phyloP scores from a whole-genome alignment of 208 protist genomes.

The Angomonas deanei region DNA sequence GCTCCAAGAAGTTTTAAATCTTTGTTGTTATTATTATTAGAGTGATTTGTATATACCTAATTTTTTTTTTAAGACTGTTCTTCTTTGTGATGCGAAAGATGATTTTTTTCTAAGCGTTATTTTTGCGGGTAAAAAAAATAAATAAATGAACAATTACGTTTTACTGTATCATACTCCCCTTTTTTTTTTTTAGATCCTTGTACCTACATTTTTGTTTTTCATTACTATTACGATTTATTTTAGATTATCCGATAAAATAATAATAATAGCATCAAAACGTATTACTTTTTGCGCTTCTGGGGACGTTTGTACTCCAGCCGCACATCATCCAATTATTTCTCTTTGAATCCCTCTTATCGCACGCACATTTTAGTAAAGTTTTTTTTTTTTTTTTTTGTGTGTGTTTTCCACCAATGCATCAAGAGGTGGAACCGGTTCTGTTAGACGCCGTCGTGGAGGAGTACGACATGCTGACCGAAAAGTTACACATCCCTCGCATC shows the following conservation, averaged over 20 bases:
- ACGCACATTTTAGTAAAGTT: neutral
- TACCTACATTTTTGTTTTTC: conserved; percentile 6
- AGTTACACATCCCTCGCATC: conserved; percentile 22
- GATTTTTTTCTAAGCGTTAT: no score
- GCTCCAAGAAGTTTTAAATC: neutral
- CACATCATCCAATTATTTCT: neutral
- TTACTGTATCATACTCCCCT: conserved; percentile 4
- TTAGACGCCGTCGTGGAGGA: conserved; percentile 6
- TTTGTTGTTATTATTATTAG: conserved; percentile 11
- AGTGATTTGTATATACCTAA: neutral
- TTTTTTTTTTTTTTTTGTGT: neutral
- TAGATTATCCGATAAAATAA: neutral
- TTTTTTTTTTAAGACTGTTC: no score
- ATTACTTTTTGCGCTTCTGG: neutral
- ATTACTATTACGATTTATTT: neutral
- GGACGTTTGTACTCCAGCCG: neutral
- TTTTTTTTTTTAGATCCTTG: neutral
- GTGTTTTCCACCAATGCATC: neutral
- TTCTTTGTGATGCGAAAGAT: no score
- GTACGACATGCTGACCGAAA: conserved; percentile 17
- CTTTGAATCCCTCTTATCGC: no score
- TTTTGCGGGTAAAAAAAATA: no score
- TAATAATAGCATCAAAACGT: neutral
- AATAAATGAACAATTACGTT: neutral
- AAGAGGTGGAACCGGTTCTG: neutral